Evolutionary conservation across 768 basidiomycete species (phyloP), one percentile per base, ranked within the genome.

Genomic region (Phaeolepiota aurea): DNA sequence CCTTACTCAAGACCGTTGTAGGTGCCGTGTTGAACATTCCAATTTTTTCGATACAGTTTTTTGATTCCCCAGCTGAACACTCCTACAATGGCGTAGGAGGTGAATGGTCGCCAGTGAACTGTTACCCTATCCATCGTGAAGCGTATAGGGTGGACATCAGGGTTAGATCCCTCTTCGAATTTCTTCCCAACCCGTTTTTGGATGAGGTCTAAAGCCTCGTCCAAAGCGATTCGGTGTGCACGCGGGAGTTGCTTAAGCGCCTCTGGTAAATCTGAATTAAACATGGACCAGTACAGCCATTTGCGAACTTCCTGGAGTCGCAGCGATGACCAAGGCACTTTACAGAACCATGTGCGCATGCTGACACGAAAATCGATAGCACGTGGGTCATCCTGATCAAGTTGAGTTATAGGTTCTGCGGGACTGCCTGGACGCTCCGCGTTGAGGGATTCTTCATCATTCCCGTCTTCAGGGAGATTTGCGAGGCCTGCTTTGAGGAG

Each of bases 231-330:
- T 20, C 61, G 65, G 37, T 76, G 76, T 2, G 62, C 44, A 9
- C 63, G 56, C 1, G 77, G 60, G 13, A 87, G 55, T 20, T 57
- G 40, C 9, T 77, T 68, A 3, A 62, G 54, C 4, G 72, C 53
- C 16, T n/a, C 33, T 12, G 81, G 79, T 21, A 86, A 64, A 28
- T 77, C 67, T 3, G 72, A 65, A 53, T 83, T 83, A 59, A 80
- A 92, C 52, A 86, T 79, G 16, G 77, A 72, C 89, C 90, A 93
- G 42, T 87, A 79, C 20, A 94, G 63, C 85, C 88, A 93, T 44
- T 74, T 65, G 31, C 69, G 69, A 42, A 88, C 62, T 54, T 89
- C 76, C 28, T 72, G 63, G 13, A 65, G 68, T 32, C 68, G 76
- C 43, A 94, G 72, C 10, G 72, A 65, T 0, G 80, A 80, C 84